Conservation (phyloP, 169 alveolate species). For the Plasmodium gallinaceum region DNA sequence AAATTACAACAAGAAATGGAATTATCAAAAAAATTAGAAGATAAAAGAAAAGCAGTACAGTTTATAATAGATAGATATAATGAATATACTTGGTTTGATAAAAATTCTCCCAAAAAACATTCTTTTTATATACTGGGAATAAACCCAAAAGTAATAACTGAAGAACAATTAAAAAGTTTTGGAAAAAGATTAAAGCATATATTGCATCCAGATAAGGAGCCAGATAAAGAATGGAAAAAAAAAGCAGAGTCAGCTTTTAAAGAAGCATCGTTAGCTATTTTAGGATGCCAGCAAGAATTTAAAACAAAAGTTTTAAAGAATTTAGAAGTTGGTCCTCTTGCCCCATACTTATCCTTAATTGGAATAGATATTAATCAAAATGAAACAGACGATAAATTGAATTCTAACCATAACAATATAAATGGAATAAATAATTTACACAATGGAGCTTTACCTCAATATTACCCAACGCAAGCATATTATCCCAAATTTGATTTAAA, state of each 20-base stretch:
- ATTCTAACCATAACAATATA: not conserved
- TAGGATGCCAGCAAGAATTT: conserved; percentile 77
- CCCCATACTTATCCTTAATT: conserved; percentile 61
- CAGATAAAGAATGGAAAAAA: conserved; percentile 83
- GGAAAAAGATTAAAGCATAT: conserved; percentile 83
- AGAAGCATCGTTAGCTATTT: conserved; percentile 87
- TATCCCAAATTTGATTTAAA: conserved; percentile 78
- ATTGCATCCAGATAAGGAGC: conserved; percentile 86
- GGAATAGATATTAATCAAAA: conserved; percentile 10
- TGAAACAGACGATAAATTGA: not conserved
- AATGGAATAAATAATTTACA: not conserved
- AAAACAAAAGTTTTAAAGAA: conserved; percentile 57
- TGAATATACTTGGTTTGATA: conserved; percentile 77
- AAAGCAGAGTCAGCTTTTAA: conserved; percentile 85
- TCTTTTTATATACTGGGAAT: conserved; percentile 84
- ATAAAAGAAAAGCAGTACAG: conserved; percentile 79
- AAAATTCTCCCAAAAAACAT: conserved; percentile 77
- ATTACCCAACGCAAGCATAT: conserved; percentile 71
- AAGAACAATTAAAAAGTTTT: conserved; percentile 74
- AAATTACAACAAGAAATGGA: conserved; percentile 83
- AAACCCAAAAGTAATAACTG: conserved; percentile 77
- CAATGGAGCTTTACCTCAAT: conserved; percentile 16
- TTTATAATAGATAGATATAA: conserved; percentile 79
- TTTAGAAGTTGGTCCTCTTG: conserved; percentile 63
- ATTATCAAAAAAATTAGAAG: conserved; percentile 61